phyloP scores from a whole-genome alignment of 1,284 basidiomycete species.

The Marasmius sp. region DNA sequence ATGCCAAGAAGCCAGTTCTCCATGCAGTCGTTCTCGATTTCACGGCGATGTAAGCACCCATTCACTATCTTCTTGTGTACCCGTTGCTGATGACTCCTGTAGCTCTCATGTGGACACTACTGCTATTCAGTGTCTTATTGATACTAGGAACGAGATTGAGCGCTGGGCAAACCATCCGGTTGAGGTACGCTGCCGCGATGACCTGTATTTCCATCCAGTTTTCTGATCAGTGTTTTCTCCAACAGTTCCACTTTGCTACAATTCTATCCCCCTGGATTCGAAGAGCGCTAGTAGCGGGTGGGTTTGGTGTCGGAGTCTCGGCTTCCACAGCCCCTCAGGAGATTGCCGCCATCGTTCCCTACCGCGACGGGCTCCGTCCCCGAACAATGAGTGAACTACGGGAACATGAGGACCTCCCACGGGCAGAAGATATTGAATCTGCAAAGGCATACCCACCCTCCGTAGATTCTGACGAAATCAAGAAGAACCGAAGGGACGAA shows the following conservation, averaged over 20 bases:
- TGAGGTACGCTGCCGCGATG: constrained; percentile 50
- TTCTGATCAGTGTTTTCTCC: neutral
- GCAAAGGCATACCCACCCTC: neutral
- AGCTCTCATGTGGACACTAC: constrained; percentile 85
- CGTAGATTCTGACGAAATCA: neutral
- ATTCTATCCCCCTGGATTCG: constrained; percentile 94
- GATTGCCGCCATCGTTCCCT: constrained; percentile 73
- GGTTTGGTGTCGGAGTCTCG: constrained; percentile 70
- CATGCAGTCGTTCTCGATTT: constrained; percentile 93
- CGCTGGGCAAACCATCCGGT: constrained; percentile 82
- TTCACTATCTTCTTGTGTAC: neutral
- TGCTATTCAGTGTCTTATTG: constrained; percentile 88
- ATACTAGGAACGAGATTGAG: constrained; percentile 85
- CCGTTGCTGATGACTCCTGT: constrained; percentile 1
- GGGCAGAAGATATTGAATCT: constrained; percentile 33
- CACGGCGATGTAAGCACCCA: constrained; percentile 69
- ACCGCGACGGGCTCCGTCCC: constrained; percentile 42
- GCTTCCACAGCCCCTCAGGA: constrained; percentile 52
- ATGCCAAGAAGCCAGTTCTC: constrained; percentile 66
- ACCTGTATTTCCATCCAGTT: neutral
- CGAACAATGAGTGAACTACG: constrained; percentile 16
- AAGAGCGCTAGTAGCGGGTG: constrained; percentile 84
- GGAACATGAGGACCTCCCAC: constrained; percentile 12
- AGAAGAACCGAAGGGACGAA: constrained; percentile 1
- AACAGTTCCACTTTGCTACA: constrained; percentile 83